Base-by-base conservation (phyloP, 2,329 filamentous ascomycete species). In the Fusarium verrucosum region DNA sequence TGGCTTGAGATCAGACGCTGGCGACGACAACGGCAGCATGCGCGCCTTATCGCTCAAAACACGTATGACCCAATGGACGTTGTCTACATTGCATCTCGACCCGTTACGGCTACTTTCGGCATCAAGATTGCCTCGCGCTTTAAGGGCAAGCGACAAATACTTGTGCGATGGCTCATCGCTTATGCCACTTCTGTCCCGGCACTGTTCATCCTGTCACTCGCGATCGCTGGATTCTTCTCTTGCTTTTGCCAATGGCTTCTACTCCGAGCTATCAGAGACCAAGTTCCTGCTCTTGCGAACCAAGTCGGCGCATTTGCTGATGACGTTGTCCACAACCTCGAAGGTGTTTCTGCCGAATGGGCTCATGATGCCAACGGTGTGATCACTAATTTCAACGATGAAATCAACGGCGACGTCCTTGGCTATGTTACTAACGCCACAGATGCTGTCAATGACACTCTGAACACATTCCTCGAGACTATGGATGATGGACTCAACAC, bases 351-450 rank as follows among this genome's bases (percentile, higher is more conserved):
- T 25, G 82, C 84, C 56, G 80, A 86, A 60, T 97, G 94, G 94
- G 88, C 93, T 7, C 79, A 83, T 54, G 88, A 88, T 50, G 89
- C 92, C 68, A 97, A 97, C 77, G 77, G 81, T 10, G 90, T 89
- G 47, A 88, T 97, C 71, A 81, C 75, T 25, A 82, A 86, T 11
- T 84, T 94, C 74, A 94, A 93, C 76, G 74, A 82, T 53, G 87
- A 92, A 28, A 87, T 99, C 77, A 99, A 98, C 79, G 74, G 89
- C 35, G 88, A 97, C 62, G 82, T 99, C 22, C 87, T 98, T 63
- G 89, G 90, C 58, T 96, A 94, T 85, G 94, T 98, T 41, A 89
- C 89, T 56, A 94, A 89, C 47, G 92, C 91, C 28, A 97, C 94
- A 0, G 81, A 81, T 9, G 91, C 93, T 3, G 84, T 97, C 73